phyloP scores from a whole-genome alignment of 345 rosid species.

The Moringa oleifera region DNA sequence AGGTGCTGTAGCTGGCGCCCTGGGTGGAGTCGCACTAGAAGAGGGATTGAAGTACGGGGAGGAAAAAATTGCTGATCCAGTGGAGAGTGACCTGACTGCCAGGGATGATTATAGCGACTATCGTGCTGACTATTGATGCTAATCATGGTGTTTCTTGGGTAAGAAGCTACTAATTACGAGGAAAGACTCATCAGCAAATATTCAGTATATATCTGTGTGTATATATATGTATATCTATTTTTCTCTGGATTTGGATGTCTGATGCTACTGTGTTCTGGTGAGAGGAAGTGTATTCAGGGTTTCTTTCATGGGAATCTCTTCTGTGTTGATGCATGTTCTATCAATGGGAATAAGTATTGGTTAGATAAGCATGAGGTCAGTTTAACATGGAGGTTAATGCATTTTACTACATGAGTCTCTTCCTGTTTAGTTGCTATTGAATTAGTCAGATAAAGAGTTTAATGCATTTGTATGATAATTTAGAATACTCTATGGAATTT shows the following conservation, averaged over 20 bases:
- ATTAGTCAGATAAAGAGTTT: too few species aligned
- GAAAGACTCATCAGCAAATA: background rate
- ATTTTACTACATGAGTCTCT: too few species aligned
- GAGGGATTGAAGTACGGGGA: slow-evolving; percentile 35
- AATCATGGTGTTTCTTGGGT: background rate
- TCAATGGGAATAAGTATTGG: background rate
- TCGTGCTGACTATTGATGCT: slow-evolving; percentile 14
- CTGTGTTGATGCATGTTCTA: background rate
- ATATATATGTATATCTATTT: background rate
- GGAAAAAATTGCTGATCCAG: slow-evolving; percentile 23
- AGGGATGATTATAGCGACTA: slow-evolving; percentile 27
- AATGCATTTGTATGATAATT: too few species aligned
- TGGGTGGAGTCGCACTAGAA: slow-evolving; percentile 31
- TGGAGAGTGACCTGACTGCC: slow-evolving; percentile 16
- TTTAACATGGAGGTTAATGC: background rate
- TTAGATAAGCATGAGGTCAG: background rate
- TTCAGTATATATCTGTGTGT: slow-evolving; percentile 10
- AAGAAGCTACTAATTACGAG: background rate
- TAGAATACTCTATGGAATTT: too few species aligned
- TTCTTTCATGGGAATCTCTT: background rate
- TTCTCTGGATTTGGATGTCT: too few species aligned
- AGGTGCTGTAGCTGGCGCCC: slow-evolving; percentile 30
- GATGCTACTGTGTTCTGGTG: background rate
- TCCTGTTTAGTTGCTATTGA: too few species aligned
- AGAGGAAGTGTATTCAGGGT: background rate